Conservation (phyloP, 768 basidiomycete species). For the Ramaria rubella region DNA sequence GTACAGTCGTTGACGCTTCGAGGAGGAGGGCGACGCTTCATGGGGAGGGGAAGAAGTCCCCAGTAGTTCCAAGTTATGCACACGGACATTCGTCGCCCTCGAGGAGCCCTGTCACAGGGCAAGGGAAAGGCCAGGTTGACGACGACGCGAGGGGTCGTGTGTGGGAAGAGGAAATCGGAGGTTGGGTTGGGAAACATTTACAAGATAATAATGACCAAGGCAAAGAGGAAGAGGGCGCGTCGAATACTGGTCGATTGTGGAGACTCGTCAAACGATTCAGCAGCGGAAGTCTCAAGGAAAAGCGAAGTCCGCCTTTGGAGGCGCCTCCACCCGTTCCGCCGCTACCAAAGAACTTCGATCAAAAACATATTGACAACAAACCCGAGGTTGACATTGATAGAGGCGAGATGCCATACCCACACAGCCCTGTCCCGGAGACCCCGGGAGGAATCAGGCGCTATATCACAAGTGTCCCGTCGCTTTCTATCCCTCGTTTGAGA, state of each 20-base stretch:
- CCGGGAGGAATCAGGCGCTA: slow-evolving; percentile 1
- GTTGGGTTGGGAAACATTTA: background rate
- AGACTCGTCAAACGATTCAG: slow-evolving; percentile 67
- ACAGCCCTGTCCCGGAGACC: slow-evolving; percentile 1
- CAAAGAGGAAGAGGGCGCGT: background rate
- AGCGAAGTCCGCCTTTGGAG: slow-evolving; percentile 26
- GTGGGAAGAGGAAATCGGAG: slow-evolving; percentile 5
- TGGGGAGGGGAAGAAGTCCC: background rate
- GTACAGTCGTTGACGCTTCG: background rate
- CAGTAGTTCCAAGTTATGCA: background rate
- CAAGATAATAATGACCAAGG: background rate
- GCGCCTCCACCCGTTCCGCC: slow-evolving; percentile 53
- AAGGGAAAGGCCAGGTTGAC: background rate
- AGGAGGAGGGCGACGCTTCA: background rate
- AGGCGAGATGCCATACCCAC: slow-evolving; percentile 18
- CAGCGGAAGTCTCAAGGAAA: slow-evolving; percentile 55
- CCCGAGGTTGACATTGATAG: slow-evolving; percentile 5
- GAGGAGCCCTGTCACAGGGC: background rate
- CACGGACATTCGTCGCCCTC: background rate
- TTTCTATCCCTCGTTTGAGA: slow-evolving; percentile 19
- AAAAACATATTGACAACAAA: background rate
- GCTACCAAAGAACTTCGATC: slow-evolving; percentile 40
- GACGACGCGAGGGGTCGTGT: slow-evolving; percentile 4
- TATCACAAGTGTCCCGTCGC: slow-evolving; percentile 13
- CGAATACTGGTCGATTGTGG: slow-evolving; percentile 36